phyloP scores from a whole-genome alignment of 2,329 filamentous ascomycete genomes.

The Cercospora sojina region DNA sequence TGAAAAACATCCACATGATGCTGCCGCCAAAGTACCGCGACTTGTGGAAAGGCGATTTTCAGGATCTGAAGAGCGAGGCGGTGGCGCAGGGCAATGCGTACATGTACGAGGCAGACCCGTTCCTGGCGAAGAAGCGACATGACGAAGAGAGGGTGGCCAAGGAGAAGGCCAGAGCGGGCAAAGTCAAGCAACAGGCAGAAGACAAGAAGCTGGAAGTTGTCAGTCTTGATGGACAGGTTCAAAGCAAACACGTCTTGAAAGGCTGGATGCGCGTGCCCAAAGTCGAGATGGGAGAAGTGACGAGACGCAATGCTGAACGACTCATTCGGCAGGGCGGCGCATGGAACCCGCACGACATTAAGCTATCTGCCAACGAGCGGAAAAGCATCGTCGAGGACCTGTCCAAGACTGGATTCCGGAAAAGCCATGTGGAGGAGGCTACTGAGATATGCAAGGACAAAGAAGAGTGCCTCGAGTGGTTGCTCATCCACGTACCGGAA shows the following conservation, averaged over 20 bases:
- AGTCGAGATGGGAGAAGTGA: conserved; percentile 86
- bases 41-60: conserved; percentile 87
- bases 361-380: conserved; percentile 60
- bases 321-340: conserved; percentile 73
- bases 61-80: conserved; percentile 76
- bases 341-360: conserved; percentile 81
- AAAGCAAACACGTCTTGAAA: conserved; percentile 47
- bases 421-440: conserved; percentile 85
- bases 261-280: conserved; percentile 84
- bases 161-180: conserved; percentile 76
- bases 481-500: conserved; percentile 93
- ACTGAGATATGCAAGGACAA: conserved; percentile 82
- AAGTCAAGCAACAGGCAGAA: conserved; percentile 54
- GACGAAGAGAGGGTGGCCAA: conserved; percentile 73
- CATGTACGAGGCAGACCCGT: conserved; percentile 96
- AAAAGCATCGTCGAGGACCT: conserved; percentile 69
- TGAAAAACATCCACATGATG: conserved; percentile 94
- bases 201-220: conserved; percentile 60
- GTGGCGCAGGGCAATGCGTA: conserved; percentile 73
- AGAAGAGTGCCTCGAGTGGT: conserved; percentile 92
- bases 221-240: conserved; percentile 40
- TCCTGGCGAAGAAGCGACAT: conserved; percentile 73
- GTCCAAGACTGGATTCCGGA: conserved; percentile 77
- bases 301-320: conserved; percentile 74
- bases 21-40: conserved; percentile 86